Conservation (phyloP, 2,329 filamentous ascomycete species). For the Fusarium dimerum region DNA sequence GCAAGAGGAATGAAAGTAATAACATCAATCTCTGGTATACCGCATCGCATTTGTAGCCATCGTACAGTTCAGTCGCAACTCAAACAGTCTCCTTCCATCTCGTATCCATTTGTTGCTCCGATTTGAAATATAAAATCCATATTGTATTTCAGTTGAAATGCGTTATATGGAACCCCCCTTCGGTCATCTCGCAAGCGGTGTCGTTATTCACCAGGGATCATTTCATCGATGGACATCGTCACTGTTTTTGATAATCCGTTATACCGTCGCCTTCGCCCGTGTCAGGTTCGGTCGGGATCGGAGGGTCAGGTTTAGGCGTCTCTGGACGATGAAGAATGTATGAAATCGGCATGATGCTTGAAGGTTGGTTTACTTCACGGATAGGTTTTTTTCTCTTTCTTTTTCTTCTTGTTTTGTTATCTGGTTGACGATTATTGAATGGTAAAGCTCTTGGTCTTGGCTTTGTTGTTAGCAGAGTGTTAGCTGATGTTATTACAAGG, state of each 20-base stretch:
- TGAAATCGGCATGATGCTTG: slow-evolving; percentile 10
- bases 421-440: background rate
- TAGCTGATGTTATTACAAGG: too few relatives aligned
- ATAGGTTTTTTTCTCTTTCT: background rate
- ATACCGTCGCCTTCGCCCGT: slow-evolving; percentile 34
- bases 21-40: background rate
- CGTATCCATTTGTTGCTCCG: background rate
- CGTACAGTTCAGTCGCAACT: background rate
- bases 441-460: too few relatives aligned
- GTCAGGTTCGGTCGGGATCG: slow-evolving; percentile 33
- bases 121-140: too few relatives aligned
- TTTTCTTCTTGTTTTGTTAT: background rate
- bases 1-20: background rate
- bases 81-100: background rate
- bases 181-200: background rate
- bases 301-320: slow-evolving; percentile 34
- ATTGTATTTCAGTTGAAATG: background rate
- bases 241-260: slow-evolving; percentile 27
- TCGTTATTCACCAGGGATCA: background rate
- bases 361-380: too few relatives aligned
- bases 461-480: too few relatives aligned
- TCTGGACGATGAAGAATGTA: slow-evolving; percentile 29
- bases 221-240: background rate
- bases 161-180: background rate
- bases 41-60: background rate